These are phyloP conservation scores for Aurantiochytrium sp. DNA, from an alignment of 108 stramenopile genomes.

Conservation along the genomic window DNA sequence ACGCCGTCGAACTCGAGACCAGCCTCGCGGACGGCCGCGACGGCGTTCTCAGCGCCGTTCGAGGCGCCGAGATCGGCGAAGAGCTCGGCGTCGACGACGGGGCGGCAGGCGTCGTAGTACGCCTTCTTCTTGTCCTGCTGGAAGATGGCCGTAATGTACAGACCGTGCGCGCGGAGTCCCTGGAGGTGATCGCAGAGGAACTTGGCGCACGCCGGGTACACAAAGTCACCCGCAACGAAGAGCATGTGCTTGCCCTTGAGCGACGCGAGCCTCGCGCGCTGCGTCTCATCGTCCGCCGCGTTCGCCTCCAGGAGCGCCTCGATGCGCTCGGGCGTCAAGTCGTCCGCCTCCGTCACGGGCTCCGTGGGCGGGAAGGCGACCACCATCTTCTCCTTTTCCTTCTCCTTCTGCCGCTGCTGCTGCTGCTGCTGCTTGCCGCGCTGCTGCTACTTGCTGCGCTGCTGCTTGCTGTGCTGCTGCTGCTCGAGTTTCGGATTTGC, in stretches of 20 bases:
- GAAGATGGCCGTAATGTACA: background rate
- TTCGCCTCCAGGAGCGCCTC: background rate
- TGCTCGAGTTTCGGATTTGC: no score
- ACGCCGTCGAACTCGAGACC: background rate
- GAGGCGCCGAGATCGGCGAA: background rate
- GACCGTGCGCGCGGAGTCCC: background rate
- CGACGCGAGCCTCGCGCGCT: background rate
- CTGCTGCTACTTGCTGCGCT: no score
- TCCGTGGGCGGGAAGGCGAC: background rate
- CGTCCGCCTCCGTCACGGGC: background rate
- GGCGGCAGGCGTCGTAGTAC: background rate
- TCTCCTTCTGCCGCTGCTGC: no score
- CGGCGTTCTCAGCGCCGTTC: constrained; percentile 10
- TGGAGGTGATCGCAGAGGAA: background rate
- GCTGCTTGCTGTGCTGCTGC: no score
- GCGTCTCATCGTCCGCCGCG: background rate
- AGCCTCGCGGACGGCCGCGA: background rate
- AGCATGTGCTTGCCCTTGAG: constrained; percentile 15
- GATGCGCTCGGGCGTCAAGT: background rate
- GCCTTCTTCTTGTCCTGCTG: background rate
- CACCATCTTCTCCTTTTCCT: background rate
- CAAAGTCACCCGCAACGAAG: background rate
- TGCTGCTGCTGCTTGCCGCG: no score
- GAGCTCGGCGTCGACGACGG: background rate
- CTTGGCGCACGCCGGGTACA: background rate